Base-by-base conservation (phyloP, 306 rosid species). In the Gynostemma pentaphyllum region DNA sequence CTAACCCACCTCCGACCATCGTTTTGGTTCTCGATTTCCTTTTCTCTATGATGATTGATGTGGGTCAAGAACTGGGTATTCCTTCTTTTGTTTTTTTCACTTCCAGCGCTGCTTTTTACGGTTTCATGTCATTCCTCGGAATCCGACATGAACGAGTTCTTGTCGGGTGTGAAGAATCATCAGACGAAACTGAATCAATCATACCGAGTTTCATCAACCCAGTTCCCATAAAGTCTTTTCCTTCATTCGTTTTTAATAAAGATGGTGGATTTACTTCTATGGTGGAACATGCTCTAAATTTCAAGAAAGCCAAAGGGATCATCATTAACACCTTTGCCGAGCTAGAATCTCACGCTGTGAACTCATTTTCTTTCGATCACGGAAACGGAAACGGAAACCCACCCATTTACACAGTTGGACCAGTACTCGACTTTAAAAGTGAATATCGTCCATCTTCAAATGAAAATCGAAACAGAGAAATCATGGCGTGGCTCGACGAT, bases 401-500 rank as follows among this genome's bases (percentile, higher is more conserved):
- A 2, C 29, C 80, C 1, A 67, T 74, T 12, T 81, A 77, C 68
- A 71, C 84, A 0, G 82, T 86, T 64, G 95, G 89, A 15, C 87
- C 94, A 55, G 10, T 86, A 0, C 7, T 86, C 22, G 75, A 74
- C 55, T 45, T 68, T 2, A 19, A 39, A 40, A 40, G 66, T 29
- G 67, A 64, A 3, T 30, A 44, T 2, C 26, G 64, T 26, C 19
- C 45, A 26, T 12, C 5, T 8, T 52, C 69, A 1, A 21, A 48
- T 21, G 69, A 48, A 36, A 51, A 29, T 13, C 40, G 41, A 2
- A 41, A 59, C 23, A 15, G 13, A 15, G 63, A 49, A 27, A 67
- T 36, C 34, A 52, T 45, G 6, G 48, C 5, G 2, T 68, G 71
- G 71, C 71, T 88, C 2, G 85, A 88, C n/a, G 32, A 68, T 3